These are phyloP conservation scores for Platanus orientalis DNA, from an alignment of 164 flowering plant species.

Conservation along the genomic window DNA sequence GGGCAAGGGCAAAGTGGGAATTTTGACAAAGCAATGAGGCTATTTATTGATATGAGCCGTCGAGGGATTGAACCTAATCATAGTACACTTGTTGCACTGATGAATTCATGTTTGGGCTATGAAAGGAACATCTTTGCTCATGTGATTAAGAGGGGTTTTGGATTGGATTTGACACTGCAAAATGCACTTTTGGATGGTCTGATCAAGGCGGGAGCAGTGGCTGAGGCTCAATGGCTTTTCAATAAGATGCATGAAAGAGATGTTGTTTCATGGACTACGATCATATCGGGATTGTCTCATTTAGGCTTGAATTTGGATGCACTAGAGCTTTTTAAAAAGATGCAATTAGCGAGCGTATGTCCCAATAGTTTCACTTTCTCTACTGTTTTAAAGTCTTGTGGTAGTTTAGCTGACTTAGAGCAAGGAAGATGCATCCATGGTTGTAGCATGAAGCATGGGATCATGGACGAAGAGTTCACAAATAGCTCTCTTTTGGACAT, in stretches of 20 bases:
- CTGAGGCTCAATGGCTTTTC: slow-evolving; percentile 22
- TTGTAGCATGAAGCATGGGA: slow-evolving; percentile 20
- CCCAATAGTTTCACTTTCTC: slow-evolving; percentile 32
- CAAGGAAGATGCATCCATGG: slow-evolving; percentile 25
- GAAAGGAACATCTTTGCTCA: slow-evolving; percentile 17
- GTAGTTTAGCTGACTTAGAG: slow-evolving; percentile 20
- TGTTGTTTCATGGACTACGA: slow-evolving; percentile 31
- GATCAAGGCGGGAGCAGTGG: slow-evolving; percentile 16
- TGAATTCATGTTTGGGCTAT: slow-evolving; percentile 20
- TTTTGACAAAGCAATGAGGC: slow-evolving; percentile 12
- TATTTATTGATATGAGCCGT: slow-evolving; percentile 17
- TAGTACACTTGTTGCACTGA: slow-evolving; percentile 22
- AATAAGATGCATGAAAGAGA: slow-evolving; percentile 20
- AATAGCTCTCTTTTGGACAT: slow-evolving; percentile 25
- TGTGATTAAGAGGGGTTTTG: slow-evolving; percentile 23
- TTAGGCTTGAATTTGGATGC: slow-evolving; percentile 19
- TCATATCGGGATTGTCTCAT: slow-evolving; percentile 26
- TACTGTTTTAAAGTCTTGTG: slow-evolving; percentile 24
- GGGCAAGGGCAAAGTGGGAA: slow-evolving; percentile 9
- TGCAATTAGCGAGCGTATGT: slow-evolving; percentile 14
- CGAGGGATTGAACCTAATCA: slow-evolving; percentile 14
- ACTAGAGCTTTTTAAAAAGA: slow-evolving; percentile 17
- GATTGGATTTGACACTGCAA: slow-evolving; percentile 18
- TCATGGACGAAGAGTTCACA: slow-evolving; percentile 18
- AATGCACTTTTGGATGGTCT: slow-evolving; percentile 24